A percentile compares a stretch with the other conserved stretches of the same genome.
Conservation (phyloP, 805 yeast species). For the Yamadazyma sp. region DNA sequence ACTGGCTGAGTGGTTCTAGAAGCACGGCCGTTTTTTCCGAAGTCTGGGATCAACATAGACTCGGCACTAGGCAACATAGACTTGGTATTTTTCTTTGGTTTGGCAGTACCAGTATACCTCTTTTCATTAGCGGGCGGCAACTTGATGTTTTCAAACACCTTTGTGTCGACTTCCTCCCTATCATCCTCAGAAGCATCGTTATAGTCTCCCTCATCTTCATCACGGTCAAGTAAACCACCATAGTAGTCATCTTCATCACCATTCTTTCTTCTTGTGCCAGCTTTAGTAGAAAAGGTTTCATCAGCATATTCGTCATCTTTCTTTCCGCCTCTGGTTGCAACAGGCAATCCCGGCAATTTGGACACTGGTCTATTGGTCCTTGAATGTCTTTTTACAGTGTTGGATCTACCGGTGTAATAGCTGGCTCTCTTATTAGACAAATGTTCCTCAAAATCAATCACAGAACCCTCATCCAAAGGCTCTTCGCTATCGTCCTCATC, state of each 20-base stretch:
- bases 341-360: conserved; percentile 31
- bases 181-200: conserved; percentile 26
- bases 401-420: conserved; percentile 29
- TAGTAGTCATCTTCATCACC: conserved; percentile 17
- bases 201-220: conserved; percentile 23
- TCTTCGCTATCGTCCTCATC: conserved; percentile 30
- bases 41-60: conserved; percentile 35
- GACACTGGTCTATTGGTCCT: conserved; percentile 27
- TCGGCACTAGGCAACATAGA: conserved; percentile 36
- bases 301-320: conserved; percentile 17
- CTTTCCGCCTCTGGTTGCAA: conserved; percentile 1
- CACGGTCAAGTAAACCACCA: conserved; percentile 18
- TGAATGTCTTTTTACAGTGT: conserved; percentile 28
- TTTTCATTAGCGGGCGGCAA: conserved; percentile 41
- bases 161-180: conserved; percentile 17
- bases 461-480: conserved; percentile 37
- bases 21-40: conserved; percentile 9
- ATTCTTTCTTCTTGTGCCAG: conserved; percentile 17
- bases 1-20: conserved; percentile 20
- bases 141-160: conserved; percentile 46
- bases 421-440: conserved; percentile 39
- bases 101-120: not conserved
- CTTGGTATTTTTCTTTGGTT: conserved; percentile 17
- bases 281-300: conserved; percentile 44
- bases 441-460: conserved; percentile 42